Evolutionary conservation across 768 basidiomycete genomes (phyloP), one percentile per base, ranked within the genome.

Genomic region (Cyathus striatus): DNA sequence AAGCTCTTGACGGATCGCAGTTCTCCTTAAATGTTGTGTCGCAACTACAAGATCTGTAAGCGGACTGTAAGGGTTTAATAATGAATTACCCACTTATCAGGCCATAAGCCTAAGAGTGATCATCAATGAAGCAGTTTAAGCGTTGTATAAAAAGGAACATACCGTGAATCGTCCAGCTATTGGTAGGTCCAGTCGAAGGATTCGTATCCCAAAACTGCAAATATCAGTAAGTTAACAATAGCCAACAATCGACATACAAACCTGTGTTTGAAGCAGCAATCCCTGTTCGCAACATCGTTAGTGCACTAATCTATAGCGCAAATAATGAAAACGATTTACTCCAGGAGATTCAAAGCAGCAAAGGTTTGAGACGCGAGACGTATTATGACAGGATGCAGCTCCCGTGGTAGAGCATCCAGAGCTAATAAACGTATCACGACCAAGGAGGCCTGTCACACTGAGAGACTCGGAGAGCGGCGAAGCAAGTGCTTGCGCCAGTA

Each of bases 171-270:
- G 83, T 88, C 84, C 86, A 88, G 52, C 78, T 81, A 51, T 83
- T 50, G 7, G 56, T 58, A 5, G 86, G 86, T 9, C 86, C 84
- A 16, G 76, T 79, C 2, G 73, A 58, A 0, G 81, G 77, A 37
- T 77, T 52, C 2, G 78, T 82, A 48, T 87, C 83, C 84, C 86
- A 88, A 61, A 87, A 84, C 79, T 84, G n/a, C n/a, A n/a, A n/a
- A n/a, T n/a, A n/a, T n/a, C n/a, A 57, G 17, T 26, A n/a, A n/a
- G n/a, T n/a, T n/a, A n/a, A n/a, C n/a, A n/a, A n/a, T n/a, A n/a
- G n/a, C n/a, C n/a, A n/a, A n/a, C n/a, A n/a, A n/a, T n/a, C n/a
- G n/a, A n/a, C n/a, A 18, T 16, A 22, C 47, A n/a, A 45, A 61
- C 68, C 57, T 70, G 68, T 16, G 68, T 65, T 47, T 83, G 81